Percentiles rank a stretch among this genome's conserved stretches.
phyloP scores from a whole-genome alignment of 176 grass and related monocot species.

The Avena eriantha region DNA sequence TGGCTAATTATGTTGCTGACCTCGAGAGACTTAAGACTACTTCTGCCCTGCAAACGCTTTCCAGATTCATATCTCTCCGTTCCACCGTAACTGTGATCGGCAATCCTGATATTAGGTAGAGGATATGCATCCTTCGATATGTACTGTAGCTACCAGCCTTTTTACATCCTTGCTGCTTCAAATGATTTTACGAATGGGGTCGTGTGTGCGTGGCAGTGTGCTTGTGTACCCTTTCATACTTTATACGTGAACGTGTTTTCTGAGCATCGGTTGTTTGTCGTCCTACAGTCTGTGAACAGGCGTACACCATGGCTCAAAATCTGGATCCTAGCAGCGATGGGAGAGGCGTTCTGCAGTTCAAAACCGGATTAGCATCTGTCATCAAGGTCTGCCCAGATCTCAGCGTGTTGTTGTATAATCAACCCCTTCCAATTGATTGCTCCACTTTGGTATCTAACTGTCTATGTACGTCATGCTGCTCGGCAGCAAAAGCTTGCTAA shows the following conservation, averaged over 20 bases:
- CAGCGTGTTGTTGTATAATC: neutral
- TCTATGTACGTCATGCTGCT: conserved; percentile 33
- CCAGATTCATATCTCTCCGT: neutral
- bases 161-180: neutral
- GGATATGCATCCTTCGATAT: neutral
- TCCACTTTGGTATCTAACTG: conserved; percentile 26
- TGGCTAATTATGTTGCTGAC: neutral
- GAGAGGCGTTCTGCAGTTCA: conserved; percentile 88
- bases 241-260: too few relatives aligned
- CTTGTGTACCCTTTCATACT: neutral
- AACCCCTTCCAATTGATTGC: neutral
- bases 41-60: neutral
- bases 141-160: neutral
- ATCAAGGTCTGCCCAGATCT: conserved; percentile 70
- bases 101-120: neutral
- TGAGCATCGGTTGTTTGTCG: neutral
- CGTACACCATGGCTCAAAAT: conserved; percentile 82
- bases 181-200: neutral
- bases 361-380: conserved; percentile 79
- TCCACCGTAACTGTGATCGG: neutral
- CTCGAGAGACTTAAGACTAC: neutral
- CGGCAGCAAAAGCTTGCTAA: conserved; percentile 81
- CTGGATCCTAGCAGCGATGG: conserved; percentile 78
- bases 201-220: neutral
- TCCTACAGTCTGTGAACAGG: conserved; percentile 80